phyloP scores from a whole-genome alignment of 331 rosid species.

The Telfairia occidentalis region DNA sequence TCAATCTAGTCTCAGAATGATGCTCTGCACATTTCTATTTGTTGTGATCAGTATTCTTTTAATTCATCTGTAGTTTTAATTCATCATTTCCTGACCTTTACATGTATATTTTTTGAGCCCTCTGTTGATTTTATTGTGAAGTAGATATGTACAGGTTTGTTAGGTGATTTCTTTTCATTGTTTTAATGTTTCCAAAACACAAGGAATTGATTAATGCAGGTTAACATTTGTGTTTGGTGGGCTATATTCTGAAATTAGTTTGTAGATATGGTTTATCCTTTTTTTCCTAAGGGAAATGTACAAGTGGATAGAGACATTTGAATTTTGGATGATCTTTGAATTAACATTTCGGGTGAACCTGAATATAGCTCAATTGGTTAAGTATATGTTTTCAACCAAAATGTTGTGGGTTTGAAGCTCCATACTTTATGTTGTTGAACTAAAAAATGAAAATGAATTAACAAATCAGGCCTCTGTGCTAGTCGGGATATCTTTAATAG shows the following conservation, averaged over 20 bases:
- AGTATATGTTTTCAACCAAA: no score
- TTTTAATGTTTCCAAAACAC: neutral
- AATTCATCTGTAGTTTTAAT: neutral
- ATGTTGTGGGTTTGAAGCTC: no score
- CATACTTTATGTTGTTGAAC: no score
- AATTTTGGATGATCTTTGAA: no score
- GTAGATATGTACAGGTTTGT: constrained; percentile 5
- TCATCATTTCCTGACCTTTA: neutral
- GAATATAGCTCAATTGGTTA: no score
- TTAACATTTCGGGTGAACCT: no score
- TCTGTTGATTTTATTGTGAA: neutral
- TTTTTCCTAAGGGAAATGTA: no score
- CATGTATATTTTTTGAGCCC: neutral
- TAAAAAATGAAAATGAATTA: no score
- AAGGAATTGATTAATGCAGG: neutral
- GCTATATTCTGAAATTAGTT: neutral
- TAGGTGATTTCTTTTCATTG: neutral
- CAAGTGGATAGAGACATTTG: neutral
- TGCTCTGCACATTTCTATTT: neutral
- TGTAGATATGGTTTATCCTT: neutral
- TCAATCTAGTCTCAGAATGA: neutral
- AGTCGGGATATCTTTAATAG: no score
- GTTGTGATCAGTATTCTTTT: neutral
- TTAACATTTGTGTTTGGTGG: neutral
- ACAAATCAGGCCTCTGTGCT: no score